Percentiles rank a stretch among this genome's conserved stretches.
These are phyloP conservation scores for Paecilomyces dactylethromorphus DNA, from an alignment of 2,329 filamentous ascomycete genomes.

Conservation along the genomic window DNA sequence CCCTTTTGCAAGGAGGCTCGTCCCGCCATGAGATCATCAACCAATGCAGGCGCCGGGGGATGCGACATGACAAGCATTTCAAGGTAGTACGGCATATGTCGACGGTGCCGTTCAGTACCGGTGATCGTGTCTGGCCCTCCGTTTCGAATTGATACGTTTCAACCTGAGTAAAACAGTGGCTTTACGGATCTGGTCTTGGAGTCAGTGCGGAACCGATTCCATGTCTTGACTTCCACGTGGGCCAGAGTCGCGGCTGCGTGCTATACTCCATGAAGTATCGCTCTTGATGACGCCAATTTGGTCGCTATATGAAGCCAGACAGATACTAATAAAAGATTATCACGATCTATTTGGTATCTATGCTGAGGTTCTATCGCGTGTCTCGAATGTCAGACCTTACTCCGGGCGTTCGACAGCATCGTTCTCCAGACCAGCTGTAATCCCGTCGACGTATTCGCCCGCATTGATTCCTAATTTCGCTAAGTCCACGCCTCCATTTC, in stretches of 20 bases:
- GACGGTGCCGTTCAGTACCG: neutral
- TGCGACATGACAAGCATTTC: neutral
- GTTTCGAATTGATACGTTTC: neutral
- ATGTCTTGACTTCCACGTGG: neutral
- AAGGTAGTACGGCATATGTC: neutral
- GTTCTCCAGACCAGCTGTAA: constrained; percentile 33
- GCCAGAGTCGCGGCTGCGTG: neutral
- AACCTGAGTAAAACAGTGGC: neutral
- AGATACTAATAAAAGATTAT: neutral
- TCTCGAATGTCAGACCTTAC: neutral
- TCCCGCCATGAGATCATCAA: neutral
- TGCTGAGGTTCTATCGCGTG: neutral
- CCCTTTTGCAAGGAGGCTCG: neutral
- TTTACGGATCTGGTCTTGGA: neutral
- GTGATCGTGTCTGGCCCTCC: neutral
- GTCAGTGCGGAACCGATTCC: neutral
- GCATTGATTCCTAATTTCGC: constrained; percentile 36
- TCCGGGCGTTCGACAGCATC: constrained; percentile 1
- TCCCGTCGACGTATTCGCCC: constrained; percentile 37
- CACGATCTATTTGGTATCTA: neutral
- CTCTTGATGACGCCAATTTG: neutral
- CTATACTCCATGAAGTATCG: neutral
- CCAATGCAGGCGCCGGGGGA: neutral
- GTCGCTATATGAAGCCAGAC: neutral
- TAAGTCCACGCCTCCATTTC: constrained; percentile 32